Conservation (phyloP, 2,329 filamentous ascomycete genomes). For the Didymella glomerata region DNA sequence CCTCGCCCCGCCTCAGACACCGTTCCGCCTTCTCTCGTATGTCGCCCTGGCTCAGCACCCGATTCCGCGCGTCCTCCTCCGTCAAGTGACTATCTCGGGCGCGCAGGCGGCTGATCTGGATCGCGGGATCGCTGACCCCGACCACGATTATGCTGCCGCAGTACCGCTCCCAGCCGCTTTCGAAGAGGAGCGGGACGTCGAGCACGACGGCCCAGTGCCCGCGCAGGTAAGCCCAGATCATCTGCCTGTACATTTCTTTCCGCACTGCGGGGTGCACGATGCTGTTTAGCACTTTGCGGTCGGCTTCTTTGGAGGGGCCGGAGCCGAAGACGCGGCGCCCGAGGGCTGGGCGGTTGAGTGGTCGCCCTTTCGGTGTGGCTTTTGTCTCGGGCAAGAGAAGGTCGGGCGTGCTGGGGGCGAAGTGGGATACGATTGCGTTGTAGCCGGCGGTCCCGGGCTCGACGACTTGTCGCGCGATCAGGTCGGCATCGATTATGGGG, state of each 20-base stretch:
- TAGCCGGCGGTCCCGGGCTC: conserved; percentile 90
- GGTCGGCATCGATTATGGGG: conserved; percentile 92
- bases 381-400: conserved; percentile 70
- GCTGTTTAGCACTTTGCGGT: conserved; percentile 80
- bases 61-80: conserved; percentile 84
- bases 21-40: conserved; percentile 82
- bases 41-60: conserved; percentile 86
- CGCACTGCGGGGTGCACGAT: conserved; percentile 95
- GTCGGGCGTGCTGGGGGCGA: conserved; percentile 83
- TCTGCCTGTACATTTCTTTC: conserved; percentile 77
- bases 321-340: conserved; percentile 87
- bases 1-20: conserved; percentile 70
- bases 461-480: conserved; percentile 91
- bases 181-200: conserved; percentile 91
- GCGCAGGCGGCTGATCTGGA: conserved; percentile 83
- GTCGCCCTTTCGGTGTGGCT: conserved; percentile 71
- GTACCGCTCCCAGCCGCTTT: conserved; percentile 83
- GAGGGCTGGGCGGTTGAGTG: conserved; percentile 85
- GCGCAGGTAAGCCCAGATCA: conserved; percentile 75
- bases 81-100: conserved; percentile 79
- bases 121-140: conserved; percentile 77
- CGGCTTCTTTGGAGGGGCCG: conserved; percentile 71
- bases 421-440: conserved; percentile 80
- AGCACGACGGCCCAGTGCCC: conserved; percentile 90
- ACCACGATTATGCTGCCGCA: conserved; percentile 90